Conservation (phyloP, 2,329 filamentous ascomycete species). For the Apiospora aurea region DNA sequence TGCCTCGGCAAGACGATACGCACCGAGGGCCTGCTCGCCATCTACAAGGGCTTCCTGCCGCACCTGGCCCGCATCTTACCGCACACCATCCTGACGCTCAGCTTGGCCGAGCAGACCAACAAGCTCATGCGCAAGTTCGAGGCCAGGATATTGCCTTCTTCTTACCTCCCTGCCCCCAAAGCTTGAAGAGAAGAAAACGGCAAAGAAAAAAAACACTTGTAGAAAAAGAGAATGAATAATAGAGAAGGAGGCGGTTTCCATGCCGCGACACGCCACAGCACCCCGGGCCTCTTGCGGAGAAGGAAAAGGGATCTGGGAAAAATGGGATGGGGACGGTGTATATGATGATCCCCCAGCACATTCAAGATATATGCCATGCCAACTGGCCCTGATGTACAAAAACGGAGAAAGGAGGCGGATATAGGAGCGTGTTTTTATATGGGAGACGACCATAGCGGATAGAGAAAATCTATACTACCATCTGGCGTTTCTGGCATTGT, state of each 20-base stretch:
- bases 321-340: neutral
- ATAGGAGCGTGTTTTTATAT: neutral
- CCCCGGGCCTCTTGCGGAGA: too few species aligned
- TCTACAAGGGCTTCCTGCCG: slow-evolving; percentile 98
- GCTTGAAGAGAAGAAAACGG: slow-evolving; percentile 31
- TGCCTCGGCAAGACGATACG: slow-evolving; percentile 89
- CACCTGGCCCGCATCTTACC: slow-evolving; percentile 93
- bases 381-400: slow-evolving; percentile 9
- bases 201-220: neutral
- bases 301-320: neutral
- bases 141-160: slow-evolving; percentile 55
- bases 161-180: slow-evolving; percentile 40
- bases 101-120: slow-evolving; percentile 95
- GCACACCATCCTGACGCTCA: slow-evolving; percentile 93
- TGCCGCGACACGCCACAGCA: too few species aligned
- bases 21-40: slow-evolving; percentile 88
- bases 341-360: neutral
- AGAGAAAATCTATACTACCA: slow-evolving; percentile 16
- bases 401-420: neutral
- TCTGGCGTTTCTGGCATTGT: slow-evolving; percentile 16
- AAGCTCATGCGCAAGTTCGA: slow-evolving; percentile 87
- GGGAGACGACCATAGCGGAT: slow-evolving; percentile 9
- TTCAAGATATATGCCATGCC: neutral
- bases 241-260: neutral
- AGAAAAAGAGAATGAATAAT: neutral